A percentile compares a stretch with the other conserved stretches of the same genome.
Conservation (phyloP, 108 stramenopile genomes). For the Ochromonas danica region DNA sequence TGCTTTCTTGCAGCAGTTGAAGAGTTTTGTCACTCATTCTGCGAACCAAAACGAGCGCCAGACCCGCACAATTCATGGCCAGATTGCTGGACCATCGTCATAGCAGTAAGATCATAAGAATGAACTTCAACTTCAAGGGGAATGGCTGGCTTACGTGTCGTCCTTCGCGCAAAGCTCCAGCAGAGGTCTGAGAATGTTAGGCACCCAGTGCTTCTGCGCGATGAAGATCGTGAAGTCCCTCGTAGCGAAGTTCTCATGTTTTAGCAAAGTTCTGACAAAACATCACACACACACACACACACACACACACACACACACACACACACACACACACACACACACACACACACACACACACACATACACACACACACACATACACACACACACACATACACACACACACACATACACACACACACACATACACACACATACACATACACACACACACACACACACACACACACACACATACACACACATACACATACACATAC, state of each 20-base stretch:
- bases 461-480: too few relatives aligned
- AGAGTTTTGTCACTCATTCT: constrained; percentile 18
- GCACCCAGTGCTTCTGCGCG: constrained; percentile 5
- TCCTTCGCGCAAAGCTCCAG: constrained; percentile 3
- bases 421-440: too few relatives aligned
- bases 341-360: too few relatives aligned
- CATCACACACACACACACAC: not conserved
- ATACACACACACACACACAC: too few relatives aligned
- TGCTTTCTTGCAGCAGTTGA: not conserved
- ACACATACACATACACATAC: too few relatives aligned
- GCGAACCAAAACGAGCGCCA: not conserved
- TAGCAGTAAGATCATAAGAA: not conserved
- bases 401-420: too few relatives aligned
- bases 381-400: too few relatives aligned
- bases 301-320: too few relatives aligned
- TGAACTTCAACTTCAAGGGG: not conserved
- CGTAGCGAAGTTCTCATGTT: constrained; percentile 20
- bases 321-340: too few relatives aligned
- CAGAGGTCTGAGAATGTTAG: constrained; percentile 10
- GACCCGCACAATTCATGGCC: not conserved
- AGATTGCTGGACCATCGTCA: not conserved
- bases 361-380: too few relatives aligned
- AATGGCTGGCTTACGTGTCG: not conserved
- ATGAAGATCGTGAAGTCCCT: constrained; percentile 19
- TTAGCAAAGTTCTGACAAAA: not conserved